Evolutionary conservation across 805 yeast genomes (phyloP).

Genomic region (Metschnikowia gruessii): DNA sequence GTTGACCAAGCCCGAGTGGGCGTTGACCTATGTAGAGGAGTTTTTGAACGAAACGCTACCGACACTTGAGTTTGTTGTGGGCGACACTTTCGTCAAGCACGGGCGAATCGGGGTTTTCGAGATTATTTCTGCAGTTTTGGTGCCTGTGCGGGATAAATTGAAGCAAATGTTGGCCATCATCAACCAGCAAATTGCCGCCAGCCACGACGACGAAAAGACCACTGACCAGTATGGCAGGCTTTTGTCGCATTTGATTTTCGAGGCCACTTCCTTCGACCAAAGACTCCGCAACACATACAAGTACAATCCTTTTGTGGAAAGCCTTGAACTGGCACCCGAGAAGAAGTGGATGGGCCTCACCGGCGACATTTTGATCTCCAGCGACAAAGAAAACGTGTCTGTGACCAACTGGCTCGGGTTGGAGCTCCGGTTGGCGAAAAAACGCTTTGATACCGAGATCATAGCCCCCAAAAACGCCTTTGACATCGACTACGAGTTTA

Average conservation of each 20-base stretch:
- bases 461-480: constrained; percentile 49
- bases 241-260: constrained; percentile 57
- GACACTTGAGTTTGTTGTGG: constrained; percentile 40
- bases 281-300: constrained; percentile 43
- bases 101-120: constrained; percentile 34
- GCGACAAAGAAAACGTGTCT: constrained; percentile 32
- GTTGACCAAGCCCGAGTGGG: constrained; percentile 71
- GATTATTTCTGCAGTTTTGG: constrained; percentile 46
- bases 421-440: constrained; percentile 51
- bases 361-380: constrained; percentile 36
- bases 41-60: constrained; percentile 41
- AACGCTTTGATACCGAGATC: constrained; percentile 50
- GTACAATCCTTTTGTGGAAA: constrained; percentile 41
- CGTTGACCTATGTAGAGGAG: constrained; percentile 48
- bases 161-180: constrained; percentile 20
- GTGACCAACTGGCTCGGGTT: constrained; percentile 49
- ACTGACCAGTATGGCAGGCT: constrained; percentile 43
- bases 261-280: constrained; percentile 57
- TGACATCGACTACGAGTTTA: constrained; percentile 54
- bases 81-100: constrained; percentile 27
- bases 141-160: constrained; percentile 46
- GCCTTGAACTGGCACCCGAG: constrained; percentile 21
- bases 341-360: constrained; percentile 49
- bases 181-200: constrained; percentile 25
- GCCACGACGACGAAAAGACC: constrained; percentile 17